These are phyloP conservation scores for Pythium pyrilobum DNA, from an alignment of 352 stramenopile species.

Conservation along the genomic window DNA sequence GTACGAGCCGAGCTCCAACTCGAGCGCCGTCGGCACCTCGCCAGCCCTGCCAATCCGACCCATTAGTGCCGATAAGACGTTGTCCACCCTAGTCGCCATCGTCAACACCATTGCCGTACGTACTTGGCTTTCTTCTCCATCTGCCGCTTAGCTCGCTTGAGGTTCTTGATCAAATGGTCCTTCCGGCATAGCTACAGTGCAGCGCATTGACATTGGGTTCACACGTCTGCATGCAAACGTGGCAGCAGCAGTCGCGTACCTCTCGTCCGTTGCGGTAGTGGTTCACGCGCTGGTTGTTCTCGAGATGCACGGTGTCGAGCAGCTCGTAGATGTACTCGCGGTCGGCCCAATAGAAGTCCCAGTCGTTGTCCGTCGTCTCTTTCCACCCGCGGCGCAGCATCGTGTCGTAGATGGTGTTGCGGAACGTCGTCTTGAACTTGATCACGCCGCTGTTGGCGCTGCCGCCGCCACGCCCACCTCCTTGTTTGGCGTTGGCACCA, in stretches of 20 bases:
- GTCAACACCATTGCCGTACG: no score
- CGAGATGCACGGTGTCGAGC: conserved; percentile 85
- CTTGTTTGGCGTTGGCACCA: neutral
- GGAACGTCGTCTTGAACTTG: conserved; percentile 89
- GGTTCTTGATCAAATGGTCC: conserved; percentile 94
- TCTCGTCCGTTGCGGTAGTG: conserved; percentile 88
- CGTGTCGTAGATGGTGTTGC: conserved; percentile 91
- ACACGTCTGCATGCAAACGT: neutral
- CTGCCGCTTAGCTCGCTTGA: conserved; percentile 85
- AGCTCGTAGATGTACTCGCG: conserved; percentile 90
- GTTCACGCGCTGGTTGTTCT: conserved; percentile 84
- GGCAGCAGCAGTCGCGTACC: conserved; percentile 18
- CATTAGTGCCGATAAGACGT: no score
- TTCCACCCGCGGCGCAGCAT: conserved; percentile 87
- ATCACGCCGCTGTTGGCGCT: conserved; percentile 21
- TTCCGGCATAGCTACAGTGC: conserved; percentile 82
- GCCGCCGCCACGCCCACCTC: neutral
- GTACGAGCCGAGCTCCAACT: conserved; percentile 52
- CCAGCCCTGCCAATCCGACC: conserved; percentile 28
- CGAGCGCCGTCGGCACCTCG: conserved; percentile 19
- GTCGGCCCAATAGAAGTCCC: conserved; percentile 89
- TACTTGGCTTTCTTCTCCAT: conserved; percentile 80
- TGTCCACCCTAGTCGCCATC: no score
- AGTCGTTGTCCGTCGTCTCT: conserved; percentile 85
- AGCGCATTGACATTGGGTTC: neutral